These are phyloP conservation scores for Alternaria atra DNA, from an alignment of 2,329 filamentous ascomycete genomes.

Conservation along the genomic window DNA sequence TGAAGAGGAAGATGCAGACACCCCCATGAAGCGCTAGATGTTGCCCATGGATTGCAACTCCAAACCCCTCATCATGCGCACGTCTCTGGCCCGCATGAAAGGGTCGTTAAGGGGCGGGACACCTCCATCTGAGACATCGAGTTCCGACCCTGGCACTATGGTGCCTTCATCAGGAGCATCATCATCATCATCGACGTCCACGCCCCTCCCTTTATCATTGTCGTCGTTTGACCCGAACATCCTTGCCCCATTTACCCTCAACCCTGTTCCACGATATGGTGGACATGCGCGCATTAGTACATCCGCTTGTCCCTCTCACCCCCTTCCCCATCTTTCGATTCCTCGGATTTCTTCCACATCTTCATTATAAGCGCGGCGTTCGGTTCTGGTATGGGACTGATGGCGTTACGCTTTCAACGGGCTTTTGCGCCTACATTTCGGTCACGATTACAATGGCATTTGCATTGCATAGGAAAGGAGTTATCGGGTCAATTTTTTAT, in stretches of 20 bases:
- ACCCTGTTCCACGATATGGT: neutral
- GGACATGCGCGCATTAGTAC: slow-evolving; percentile 7
- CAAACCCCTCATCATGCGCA: neutral
- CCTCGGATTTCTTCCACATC: slow-evolving; percentile 9
- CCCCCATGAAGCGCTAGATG: slow-evolving; percentile 17
- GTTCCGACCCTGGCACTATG: neutral
- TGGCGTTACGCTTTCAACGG: slow-evolving; percentile 6
- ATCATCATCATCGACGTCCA: neutral
- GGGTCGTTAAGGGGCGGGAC: slow-evolving; percentile 2
- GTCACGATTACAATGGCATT: slow-evolving; percentile 14
- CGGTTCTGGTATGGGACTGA: slow-evolving; percentile 21
- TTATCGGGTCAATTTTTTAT: slow-evolving; percentile 12
- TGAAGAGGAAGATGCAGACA: slow-evolving; percentile 42
- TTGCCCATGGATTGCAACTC: neutral
- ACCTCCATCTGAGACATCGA: neutral
- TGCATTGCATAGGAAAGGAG: slow-evolving; percentile 34
- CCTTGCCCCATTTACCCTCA: neutral
- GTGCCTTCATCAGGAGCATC: neutral
- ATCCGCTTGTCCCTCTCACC: slow-evolving; percentile 10
- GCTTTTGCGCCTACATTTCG: slow-evolving; percentile 5
- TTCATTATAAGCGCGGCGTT: slow-evolving; percentile 37
- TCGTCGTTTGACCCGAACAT: neutral
- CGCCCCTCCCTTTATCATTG: neutral
- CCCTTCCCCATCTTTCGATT: slow-evolving; percentile 1
- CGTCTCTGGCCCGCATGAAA: neutral